phyloP scores from a whole-genome alignment of 1,284 basidiomycete species.

The Leccinum subrobustum region DNA sequence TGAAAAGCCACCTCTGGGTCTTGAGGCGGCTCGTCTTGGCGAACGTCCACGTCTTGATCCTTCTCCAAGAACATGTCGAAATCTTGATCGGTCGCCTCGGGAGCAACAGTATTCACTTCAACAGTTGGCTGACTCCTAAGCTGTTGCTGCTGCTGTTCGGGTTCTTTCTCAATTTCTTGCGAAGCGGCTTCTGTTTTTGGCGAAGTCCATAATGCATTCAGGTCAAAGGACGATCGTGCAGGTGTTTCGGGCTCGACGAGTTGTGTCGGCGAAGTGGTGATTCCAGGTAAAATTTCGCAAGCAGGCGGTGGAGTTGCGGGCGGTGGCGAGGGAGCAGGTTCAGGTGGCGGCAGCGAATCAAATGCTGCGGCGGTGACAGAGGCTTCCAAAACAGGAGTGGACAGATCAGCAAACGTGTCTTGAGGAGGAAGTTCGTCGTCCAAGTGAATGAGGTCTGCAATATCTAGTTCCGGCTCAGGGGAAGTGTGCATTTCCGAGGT shows the following conservation, averaged over 20 bases:
- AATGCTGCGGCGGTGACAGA: conserved; percentile 7
- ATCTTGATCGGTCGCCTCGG: conserved; percentile 65
- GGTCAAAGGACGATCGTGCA: conserved; percentile 56
- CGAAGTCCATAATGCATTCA: conserved; percentile 67
- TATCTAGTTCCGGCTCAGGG: conserved; percentile 63
- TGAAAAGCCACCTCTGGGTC: conserved; percentile 48
- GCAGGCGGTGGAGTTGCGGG: conserved; percentile 8
- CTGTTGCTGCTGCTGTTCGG: conserved; percentile 20
- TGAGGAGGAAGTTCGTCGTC: conserved; percentile 55
- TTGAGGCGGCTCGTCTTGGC: conserved; percentile 18
- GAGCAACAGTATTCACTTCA: conserved; percentile 41
- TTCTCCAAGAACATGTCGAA: conserved; percentile 81
- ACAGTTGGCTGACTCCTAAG: conserved; percentile 43
- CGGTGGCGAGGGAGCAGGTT: conserved; percentile 20
- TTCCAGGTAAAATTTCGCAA: conserved; percentile 10
- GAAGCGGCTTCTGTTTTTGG: conserved; percentile 36
- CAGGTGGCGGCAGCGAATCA: conserved; percentile 13
- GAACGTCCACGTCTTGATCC: conserved; percentile 39
- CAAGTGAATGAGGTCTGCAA: conserved; percentile 75
- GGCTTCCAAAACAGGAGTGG: conserved; percentile 15
- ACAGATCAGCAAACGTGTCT: conserved; percentile 21
- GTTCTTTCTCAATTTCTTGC: conserved; percentile 23
- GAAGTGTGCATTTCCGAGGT: conserved; percentile 41
- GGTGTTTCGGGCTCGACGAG: conserved; percentile 42
- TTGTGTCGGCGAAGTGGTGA: conserved; percentile 24